A percentile compares a stretch with the other conserved stretches of the same genome.
phyloP scores from a whole-genome alignment of 2,329 filamentous ascomycete species.

The Fusarium cyanostomum region DNA sequence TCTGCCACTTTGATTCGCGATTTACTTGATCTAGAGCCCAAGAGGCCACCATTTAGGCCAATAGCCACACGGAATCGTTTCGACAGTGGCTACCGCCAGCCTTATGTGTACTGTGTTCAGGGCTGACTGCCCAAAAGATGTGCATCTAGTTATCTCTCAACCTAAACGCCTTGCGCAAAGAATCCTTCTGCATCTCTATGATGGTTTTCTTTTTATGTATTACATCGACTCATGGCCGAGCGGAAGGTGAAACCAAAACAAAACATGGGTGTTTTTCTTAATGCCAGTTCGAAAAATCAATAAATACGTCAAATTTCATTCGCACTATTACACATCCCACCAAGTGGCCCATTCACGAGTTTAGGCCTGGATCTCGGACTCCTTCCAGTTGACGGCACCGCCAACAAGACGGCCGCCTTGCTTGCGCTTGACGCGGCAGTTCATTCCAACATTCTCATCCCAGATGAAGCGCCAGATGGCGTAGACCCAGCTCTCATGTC shows the following conservation, averaged over 20 bases:
- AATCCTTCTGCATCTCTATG: slow-evolving; percentile 7
- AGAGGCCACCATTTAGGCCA: too few species aligned
- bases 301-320: slow-evolving; percentile 7
- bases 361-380: slow-evolving; percentile 74
- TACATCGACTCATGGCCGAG: background rate
- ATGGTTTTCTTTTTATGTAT: slow-evolving; percentile 3
- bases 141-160: slow-evolving; percentile 12
- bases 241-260: background rate
- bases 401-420: slow-evolving; percentile 74
- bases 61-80: background rate
- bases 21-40: too few species aligned
- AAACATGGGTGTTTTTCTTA: background rate
- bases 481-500: slow-evolving; percentile 88
- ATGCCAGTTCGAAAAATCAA: background rate
- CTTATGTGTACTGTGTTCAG: too few species aligned
- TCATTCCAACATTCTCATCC: slow-evolving; percentile 89
- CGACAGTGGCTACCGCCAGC: too few species aligned
- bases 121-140: background rate
- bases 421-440: slow-evolving; percentile 91
- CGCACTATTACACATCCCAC: slow-evolving; percentile 2
- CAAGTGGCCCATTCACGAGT: background rate
- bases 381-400: slow-evolving; percentile 66
- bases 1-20: too few species aligned
- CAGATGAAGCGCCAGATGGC: slow-evolving; percentile 96
- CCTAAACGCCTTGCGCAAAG: slow-evolving; percentile 28